These are phyloP conservation scores for Arabis alpina DNA, from an alignment of 345 rosid species.

Conservation along the genomic window DNA sequence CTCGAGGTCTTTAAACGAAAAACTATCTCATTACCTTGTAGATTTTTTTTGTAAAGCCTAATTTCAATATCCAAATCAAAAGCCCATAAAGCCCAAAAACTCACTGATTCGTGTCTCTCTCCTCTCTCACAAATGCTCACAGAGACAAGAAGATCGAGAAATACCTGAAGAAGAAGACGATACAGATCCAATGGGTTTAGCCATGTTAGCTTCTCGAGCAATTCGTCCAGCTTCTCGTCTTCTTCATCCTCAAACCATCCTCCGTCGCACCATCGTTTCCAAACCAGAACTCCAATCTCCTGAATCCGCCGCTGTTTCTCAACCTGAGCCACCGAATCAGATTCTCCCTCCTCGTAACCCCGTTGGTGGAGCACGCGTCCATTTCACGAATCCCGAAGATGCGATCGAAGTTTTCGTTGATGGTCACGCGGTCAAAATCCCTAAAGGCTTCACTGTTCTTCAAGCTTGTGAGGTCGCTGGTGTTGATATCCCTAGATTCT, in stretches of 20 bases:
- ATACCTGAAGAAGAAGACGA: conserved; percentile 24
- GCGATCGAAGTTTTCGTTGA: conserved; percentile 98
- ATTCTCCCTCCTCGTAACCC: conserved; percentile 66
- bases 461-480: conserved; percentile 99
- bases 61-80: background rate
- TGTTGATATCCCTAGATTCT: conserved; percentile 96
- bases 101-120: conserved; percentile 22
- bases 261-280: conserved; percentile 73
- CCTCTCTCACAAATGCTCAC: conserved; percentile 11
- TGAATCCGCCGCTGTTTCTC: conserved; percentile 54
- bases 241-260: conserved; percentile 47
- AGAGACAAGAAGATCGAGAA: conserved; percentile 30
- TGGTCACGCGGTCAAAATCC: conserved; percentile 89
- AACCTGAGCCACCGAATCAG: conserved; percentile 60
- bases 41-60: background rate
- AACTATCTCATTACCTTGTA: too few species aligned
- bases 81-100: conserved; percentile 30
- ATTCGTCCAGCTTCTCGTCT: conserved; percentile 50
- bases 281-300: conserved; percentile 83
- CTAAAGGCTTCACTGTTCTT: conserved; percentile 94
- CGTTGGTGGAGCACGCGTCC: conserved; percentile 81
- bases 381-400: conserved; percentile 83
- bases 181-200: conserved; percentile 71
- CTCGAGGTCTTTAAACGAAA: too few species aligned
- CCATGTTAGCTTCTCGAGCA: conserved; percentile 72